These are phyloP conservation scores for Serpula lacrymans DNA, from an alignment of 768 basidiomycete genomes.

Conservation along the genomic window DNA sequence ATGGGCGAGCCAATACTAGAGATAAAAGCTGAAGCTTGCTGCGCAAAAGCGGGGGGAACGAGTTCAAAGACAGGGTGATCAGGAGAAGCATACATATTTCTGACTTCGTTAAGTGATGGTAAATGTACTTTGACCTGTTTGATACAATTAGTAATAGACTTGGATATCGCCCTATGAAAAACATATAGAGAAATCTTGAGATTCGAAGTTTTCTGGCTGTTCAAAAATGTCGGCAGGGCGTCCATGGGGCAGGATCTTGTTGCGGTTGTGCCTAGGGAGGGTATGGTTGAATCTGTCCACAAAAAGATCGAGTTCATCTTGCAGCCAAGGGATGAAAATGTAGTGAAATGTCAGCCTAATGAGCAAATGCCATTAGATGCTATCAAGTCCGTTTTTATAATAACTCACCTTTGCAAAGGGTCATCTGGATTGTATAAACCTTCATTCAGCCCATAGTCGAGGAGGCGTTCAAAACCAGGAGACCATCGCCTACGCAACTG, in stretches of 20 bases:
- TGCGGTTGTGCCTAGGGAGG: too few species aligned
- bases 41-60: conserved; percentile 27
- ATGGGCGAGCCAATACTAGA: conserved; percentile 17
- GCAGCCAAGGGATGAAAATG: too few species aligned
- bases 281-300: too few species aligned
- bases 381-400: conserved; percentile 28
- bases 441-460: conserved; percentile 24
- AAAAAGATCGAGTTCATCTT: too few species aligned
- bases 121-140: conserved; percentile 15
- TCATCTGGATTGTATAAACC: conserved; percentile 25
- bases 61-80: conserved; percentile 34
- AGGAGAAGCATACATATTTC: conserved; percentile 26
- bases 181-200: conserved; percentile 34
- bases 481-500: conserved; percentile 20
- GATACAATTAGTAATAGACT: neutral
- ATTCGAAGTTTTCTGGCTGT: conserved; percentile 23
- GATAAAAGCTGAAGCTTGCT: conserved; percentile 15
- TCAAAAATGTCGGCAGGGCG: conserved; percentile 31
- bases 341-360: conserved; percentile 38
- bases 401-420: conserved; percentile 17
- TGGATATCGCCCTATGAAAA: neutral
- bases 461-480: conserved; percentile 31
- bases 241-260: conserved; percentile 40
- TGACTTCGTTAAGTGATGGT: conserved; percentile 15
- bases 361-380: neutral